Conservation (phyloP, 179 eudicot species). For the Spergularia azorica region DNA sequence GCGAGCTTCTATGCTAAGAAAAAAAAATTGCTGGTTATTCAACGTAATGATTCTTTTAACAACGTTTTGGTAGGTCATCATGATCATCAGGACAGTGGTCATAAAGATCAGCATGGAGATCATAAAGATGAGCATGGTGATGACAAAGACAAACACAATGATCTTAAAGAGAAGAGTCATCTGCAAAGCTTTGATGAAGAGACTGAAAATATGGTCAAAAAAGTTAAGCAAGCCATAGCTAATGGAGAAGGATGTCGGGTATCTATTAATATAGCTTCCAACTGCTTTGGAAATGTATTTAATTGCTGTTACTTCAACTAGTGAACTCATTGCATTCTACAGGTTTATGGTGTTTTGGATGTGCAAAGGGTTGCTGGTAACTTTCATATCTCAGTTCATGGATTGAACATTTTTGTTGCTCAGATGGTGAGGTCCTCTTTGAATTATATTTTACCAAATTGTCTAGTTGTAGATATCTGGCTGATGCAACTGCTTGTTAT, state of each 20-base stretch:
- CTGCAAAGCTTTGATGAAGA: slow-evolving; percentile 76
- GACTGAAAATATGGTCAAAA: slow-evolving; percentile 73
- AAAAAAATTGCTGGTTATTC: neutral
- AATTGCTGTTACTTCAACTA: slow-evolving; percentile 8
- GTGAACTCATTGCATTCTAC: slow-evolving; percentile 30
- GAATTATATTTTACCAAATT: neutral
- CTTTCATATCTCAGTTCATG: slow-evolving; percentile 97
- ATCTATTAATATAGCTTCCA: slow-evolving; percentile 22
- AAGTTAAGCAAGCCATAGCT: slow-evolving; percentile 79
- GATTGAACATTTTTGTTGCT: slow-evolving; percentile 90
- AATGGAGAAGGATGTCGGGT: slow-evolving; percentile 97
- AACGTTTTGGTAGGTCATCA: slow-evolving; percentile 30
- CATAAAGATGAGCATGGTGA: slow-evolving; percentile 51
- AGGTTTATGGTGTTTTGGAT: slow-evolving; percentile 91
- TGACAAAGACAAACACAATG: slow-evolving; percentile 54
- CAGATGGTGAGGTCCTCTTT: slow-evolving; percentile 70
- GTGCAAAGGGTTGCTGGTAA: slow-evolving; percentile 99
- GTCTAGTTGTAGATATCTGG: slow-evolving; percentile 7
- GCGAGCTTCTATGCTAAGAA: neutral
- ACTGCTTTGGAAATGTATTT: neutral
- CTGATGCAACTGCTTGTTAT: neutral
- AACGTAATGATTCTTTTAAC: slow-evolving; percentile 18
- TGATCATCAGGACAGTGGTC: slow-evolving; percentile 23
- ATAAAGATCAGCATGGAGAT: slow-evolving; percentile 27
- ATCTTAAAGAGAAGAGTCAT: slow-evolving; percentile 50